These are phyloP conservation scores for Glycine soja DNA, from an alignment of 306 rosid species.

Conservation along the genomic window DNA sequence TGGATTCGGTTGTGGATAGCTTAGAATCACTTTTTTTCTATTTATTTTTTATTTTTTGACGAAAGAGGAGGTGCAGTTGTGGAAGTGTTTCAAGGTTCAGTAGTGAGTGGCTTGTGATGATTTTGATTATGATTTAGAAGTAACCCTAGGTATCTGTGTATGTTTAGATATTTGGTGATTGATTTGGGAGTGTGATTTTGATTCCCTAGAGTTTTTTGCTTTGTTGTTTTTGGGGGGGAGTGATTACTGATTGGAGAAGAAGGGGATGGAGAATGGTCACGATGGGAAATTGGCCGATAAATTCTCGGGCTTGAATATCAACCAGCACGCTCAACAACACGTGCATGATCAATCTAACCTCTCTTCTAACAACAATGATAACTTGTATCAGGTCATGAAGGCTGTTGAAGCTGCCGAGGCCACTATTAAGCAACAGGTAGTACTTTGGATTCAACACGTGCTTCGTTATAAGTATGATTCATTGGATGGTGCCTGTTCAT, in stretches of 20 bases:
- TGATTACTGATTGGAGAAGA: slow-evolving; percentile 35
- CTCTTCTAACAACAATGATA: slow-evolving; percentile 56
- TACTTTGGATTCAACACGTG: slow-evolving; percentile 38
- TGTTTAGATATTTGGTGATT: slow-evolving; percentile 42
- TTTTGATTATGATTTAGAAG: slow-evolving; percentile 6
- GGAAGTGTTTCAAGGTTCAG: slow-evolving; percentile 18
- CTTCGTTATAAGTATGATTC: background rate
- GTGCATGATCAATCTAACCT: slow-evolving; percentile 48
- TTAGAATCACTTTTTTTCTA: background rate
- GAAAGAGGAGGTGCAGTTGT: background rate
- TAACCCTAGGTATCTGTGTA: slow-evolving; percentile 31
- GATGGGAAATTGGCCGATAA: slow-evolving; percentile 73
- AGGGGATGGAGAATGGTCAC: slow-evolving; percentile 86
- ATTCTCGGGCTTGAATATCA: slow-evolving; percentile 70
- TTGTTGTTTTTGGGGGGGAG: background rate
- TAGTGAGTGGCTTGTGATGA: slow-evolving; percentile 21
- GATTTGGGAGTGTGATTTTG: slow-evolving; percentile 31
- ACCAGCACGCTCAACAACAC: slow-evolving; percentile 50
- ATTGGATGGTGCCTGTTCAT: background rate
- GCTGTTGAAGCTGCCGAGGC: slow-evolving; percentile 97
- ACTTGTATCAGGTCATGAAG: slow-evolving; percentile 83
- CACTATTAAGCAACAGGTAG: slow-evolving; percentile 84
- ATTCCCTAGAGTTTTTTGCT: background rate
- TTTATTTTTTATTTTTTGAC: background rate
- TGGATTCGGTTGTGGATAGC: slow-evolving; percentile 30